Conservation (phyloP, 2,329 filamentous ascomycete genomes). For the Pseudocercospora musae region DNA sequence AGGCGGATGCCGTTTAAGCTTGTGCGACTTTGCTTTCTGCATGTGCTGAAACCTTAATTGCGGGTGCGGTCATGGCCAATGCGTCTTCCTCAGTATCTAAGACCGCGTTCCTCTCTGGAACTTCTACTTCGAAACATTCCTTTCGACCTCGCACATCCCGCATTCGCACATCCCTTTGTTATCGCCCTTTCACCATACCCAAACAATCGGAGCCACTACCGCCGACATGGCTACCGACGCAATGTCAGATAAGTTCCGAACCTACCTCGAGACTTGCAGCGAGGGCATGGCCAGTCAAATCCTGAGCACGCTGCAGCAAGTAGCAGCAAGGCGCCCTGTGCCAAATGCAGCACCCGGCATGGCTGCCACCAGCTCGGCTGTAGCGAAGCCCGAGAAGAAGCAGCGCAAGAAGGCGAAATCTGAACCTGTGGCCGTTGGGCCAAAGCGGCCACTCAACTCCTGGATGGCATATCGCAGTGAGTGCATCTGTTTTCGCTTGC, state of each 20-base stretch:
- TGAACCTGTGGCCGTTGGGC: constrained; percentile 6
- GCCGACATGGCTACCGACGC: constrained; percentile 22
- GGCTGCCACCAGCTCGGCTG: constrained; percentile 9
- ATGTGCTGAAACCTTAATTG: neutral
- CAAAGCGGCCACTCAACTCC: constrained; percentile 16
- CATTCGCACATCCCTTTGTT: constrained; percentile 30
- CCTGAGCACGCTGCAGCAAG: no score
- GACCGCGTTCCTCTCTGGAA: constrained; percentile 3
- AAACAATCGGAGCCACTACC: constrained; percentile 27
- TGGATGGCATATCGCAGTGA: constrained; percentile 20
- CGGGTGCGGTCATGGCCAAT: neutral
- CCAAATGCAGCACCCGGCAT: constrained; percentile 19
- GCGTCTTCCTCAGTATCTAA: neutral
- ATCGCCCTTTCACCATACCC: constrained; percentile 24
- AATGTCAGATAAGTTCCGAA: constrained; percentile 18
- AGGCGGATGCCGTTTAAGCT: neutral
- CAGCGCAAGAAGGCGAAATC: constrained; percentile 21
- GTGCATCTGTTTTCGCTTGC: no score
- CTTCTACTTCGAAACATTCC: constrained; percentile 15
- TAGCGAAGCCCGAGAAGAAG: constrained; percentile 18
- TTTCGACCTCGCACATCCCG: constrained; percentile 20
- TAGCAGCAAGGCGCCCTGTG: constrained; percentile 1
- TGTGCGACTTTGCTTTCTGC: neutral
- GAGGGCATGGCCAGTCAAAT: constrained; percentile 1
- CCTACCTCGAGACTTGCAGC: constrained; percentile 18